Percentiles rank a stretch among this genome's conserved stretches.
Conservation (phyloP, 352 stramenopile species). For the Pythium dissotocum region DNA sequence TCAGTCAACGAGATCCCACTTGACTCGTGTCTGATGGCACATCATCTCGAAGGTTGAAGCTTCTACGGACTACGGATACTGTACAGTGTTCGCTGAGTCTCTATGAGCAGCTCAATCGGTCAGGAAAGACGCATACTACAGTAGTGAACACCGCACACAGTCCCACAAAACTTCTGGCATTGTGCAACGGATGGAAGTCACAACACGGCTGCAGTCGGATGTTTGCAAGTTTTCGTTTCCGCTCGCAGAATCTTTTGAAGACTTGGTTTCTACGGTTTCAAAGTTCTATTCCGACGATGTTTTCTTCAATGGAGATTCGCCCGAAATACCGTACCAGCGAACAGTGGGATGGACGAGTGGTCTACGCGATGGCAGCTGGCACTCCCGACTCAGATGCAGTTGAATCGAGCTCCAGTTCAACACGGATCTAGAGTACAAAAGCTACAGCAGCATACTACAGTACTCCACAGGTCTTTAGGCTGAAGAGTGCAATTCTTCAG, state of each 20-base stretch:
- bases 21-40: not conserved
- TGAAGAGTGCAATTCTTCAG: no score
- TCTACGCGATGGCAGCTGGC: not conserved
- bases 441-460: not conserved
- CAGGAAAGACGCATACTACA: no score
- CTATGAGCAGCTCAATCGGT: not conserved
- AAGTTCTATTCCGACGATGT: no score
- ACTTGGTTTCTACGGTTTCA: no score
- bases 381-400: slow-evolving; percentile 4
- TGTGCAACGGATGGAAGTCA: not conserved
- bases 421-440: not conserved
- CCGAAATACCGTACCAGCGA: not conserved
- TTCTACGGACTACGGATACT: not conserved
- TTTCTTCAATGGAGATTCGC: not conserved
- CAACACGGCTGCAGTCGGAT: not conserved
- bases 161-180: not conserved
- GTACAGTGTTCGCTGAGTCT: no score
- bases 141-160: not conserved
- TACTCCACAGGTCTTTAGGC: not conserved
- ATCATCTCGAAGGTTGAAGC: not conserved
- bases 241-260: no score
- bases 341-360: not conserved
- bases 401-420: not conserved
- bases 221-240: no score
- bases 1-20: not conserved